These are phyloP conservation scores for Daldinia caldariorum DNA, from an alignment of 495 filamentous ascomycete species.

Conservation along the genomic window DNA sequence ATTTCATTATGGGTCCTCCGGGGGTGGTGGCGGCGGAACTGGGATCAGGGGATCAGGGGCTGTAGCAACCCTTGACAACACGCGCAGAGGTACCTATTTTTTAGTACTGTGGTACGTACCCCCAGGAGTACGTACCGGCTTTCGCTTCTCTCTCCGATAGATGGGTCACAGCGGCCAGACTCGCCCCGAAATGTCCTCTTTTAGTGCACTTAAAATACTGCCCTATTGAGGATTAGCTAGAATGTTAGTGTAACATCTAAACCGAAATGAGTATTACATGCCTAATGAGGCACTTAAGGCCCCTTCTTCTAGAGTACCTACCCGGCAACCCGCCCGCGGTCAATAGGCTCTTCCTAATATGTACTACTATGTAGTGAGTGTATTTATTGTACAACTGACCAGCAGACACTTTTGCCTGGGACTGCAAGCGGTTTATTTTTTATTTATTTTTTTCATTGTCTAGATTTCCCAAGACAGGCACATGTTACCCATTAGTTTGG, in stretches of 20 bases:
- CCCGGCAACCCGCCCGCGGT: conserved; percentile 46
- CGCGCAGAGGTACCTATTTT: conserved; percentile 42
- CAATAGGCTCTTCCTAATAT: conserved; percentile 26
- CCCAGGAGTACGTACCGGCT: conserved; percentile 27
- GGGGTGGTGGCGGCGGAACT: conserved; percentile 39
- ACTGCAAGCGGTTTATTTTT: conserved; percentile 40
- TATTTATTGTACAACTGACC: conserved; percentile 25
- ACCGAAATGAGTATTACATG: conserved; percentile 38
- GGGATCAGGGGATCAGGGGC: conserved; percentile 39
- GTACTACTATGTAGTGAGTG: too few relatives aligned
- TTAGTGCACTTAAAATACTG: conserved; percentile 17
- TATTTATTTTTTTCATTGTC: not conserved
- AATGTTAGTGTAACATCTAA: conserved; percentile 30
- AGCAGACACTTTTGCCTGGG: conserved; percentile 41
- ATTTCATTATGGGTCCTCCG: conserved; percentile 35
- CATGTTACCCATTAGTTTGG: conserved; percentile 35
- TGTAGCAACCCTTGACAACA: conserved; percentile 42
- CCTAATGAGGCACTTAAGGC: conserved; percentile 47
- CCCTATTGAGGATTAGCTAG: conserved; percentile 18
- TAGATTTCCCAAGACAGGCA: conserved; percentile 37
- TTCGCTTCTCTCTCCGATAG: conserved; percentile 34
- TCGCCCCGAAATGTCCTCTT: conserved; percentile 43
- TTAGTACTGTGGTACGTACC: conserved; percentile 1
- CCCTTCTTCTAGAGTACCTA: conserved; percentile 24
- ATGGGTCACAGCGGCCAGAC: conserved; percentile 42